These are phyloP conservation scores for Magnaporthiopsis incrustans DNA, from an alignment of 2,329 filamentous ascomycete genomes.

Conservation along the genomic window DNA sequence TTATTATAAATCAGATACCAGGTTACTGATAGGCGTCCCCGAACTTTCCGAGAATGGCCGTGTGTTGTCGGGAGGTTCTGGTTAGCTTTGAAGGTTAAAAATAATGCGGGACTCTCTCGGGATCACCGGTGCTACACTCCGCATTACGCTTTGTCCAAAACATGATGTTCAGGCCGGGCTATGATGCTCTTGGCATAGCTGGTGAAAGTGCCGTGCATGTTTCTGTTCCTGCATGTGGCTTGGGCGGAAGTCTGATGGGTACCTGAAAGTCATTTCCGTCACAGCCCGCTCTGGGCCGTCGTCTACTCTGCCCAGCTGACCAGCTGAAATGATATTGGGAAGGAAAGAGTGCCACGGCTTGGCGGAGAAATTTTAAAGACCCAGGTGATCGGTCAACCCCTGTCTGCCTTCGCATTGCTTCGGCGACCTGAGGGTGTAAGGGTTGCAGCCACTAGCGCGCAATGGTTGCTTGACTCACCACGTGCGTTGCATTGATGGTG, in stretches of 20 bases:
- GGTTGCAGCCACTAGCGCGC: not conserved
- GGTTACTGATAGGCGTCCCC: not conserved
- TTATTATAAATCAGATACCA: too few relatives aligned
- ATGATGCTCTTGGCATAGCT: not conserved
- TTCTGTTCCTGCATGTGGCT: not conserved
- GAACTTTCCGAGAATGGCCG: not conserved
- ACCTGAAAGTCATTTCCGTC: not conserved
- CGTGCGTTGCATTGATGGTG: not conserved
- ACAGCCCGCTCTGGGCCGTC: not conserved
- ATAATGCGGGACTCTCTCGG: not conserved
- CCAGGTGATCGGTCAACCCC: not conserved
- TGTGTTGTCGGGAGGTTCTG: not conserved
- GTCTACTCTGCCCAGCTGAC: not conserved
- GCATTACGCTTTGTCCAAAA: not conserved
- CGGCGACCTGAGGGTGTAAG: not conserved
- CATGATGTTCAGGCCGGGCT: not conserved
- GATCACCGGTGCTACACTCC: too few relatives aligned
- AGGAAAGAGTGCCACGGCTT: not conserved
- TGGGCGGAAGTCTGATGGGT: not conserved
- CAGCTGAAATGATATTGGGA: not conserved
- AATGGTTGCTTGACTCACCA: not conserved
- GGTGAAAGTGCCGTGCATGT: not conserved
- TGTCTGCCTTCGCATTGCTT: not conserved
- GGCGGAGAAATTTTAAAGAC: not conserved
- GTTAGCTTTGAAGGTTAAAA: not conserved